phyloP scores from a whole-genome alignment of 257 asterid species.

The Rubia yunnanensis region DNA sequence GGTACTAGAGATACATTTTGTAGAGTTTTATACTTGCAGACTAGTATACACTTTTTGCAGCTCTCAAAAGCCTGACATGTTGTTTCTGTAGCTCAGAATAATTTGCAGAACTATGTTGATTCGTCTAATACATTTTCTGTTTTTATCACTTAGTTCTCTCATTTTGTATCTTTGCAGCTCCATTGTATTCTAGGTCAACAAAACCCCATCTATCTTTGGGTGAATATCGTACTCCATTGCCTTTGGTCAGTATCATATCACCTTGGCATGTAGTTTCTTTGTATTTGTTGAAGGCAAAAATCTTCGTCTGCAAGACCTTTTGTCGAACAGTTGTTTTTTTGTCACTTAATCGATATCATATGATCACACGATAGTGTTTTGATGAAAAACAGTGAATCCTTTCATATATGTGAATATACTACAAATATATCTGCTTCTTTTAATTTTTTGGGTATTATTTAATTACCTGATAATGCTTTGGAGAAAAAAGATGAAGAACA shows the following conservation, averaged over 20 bases:
- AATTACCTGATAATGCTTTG: conserved; percentile 13
- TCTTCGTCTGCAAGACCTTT: neutral
- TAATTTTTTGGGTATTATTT: neutral
- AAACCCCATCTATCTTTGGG: neutral
- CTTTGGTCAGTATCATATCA: conserved; percentile 21
- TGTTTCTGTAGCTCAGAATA: neutral
- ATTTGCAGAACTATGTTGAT: neutral
- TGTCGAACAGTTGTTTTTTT: neutral
- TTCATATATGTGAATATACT: neutral
- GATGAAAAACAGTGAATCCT: neutral
- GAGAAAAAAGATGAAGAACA: conserved; percentile 22
- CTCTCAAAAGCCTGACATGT: neutral
- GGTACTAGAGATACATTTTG: neutral
- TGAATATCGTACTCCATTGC: conserved; percentile 9
- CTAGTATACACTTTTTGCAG: neutral
- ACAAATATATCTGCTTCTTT: neutral
- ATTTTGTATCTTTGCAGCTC: conserved; percentile 18
- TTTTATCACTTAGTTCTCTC: neutral
- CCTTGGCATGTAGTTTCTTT: neutral
- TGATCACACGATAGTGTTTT: neutral
- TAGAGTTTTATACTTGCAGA: neutral
- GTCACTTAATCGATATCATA: neutral
- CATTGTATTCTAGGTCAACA: conserved; percentile 8
- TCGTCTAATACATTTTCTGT: too few relatives aligned
- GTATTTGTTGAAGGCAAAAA: neutral